A percentile compares a stretch with the other conserved stretches of the same genome.
These are phyloP conservation scores for Porcisia hertigi DNA, from an alignment of 208 protist genomes.

Conservation along the genomic window DNA sequence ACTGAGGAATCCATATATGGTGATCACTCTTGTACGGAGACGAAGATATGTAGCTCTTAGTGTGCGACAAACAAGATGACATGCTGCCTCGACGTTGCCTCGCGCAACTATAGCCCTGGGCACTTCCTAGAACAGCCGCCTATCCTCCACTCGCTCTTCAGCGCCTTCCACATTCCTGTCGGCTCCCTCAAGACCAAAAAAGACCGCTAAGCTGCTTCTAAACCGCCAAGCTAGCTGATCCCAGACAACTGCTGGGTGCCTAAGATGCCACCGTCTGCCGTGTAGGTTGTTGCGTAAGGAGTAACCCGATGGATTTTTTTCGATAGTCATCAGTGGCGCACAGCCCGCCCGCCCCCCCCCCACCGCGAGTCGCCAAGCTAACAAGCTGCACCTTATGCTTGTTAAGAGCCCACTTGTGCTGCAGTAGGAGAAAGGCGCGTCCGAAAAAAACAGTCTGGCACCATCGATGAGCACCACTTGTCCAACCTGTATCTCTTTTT, in stretches of 20 bases:
- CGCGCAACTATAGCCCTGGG: slow-evolving; percentile 56
- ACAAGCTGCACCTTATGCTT: slow-evolving; percentile 22
- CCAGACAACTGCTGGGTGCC: not conserved
- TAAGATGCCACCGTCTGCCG: not conserved
- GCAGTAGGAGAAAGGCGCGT: slow-evolving; percentile 22
- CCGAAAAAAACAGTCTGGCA: not conserved
- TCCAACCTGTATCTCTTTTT: not conserved
- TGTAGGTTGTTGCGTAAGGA: not conserved
- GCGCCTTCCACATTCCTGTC: not conserved
- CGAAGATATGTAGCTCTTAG: slow-evolving; percentile 17
- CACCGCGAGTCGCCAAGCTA: not conserved
- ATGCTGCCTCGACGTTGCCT: slow-evolving; percentile 32
- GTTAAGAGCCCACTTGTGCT: slow-evolving; percentile 19
- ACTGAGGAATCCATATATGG: not conserved
- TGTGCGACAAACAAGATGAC: slow-evolving; percentile 36
- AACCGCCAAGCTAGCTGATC: not conserved
- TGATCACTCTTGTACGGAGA: slow-evolving; percentile 5
- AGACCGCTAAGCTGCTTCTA: slow-evolving; percentile 9
- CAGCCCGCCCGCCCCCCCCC: too few species aligned
- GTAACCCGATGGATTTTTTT: slow-evolving; percentile 33
- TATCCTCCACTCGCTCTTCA: slow-evolving; percentile 38
- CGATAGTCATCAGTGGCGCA: slow-evolving; percentile 31
- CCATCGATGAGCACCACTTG: not conserved
- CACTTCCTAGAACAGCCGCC: slow-evolving; percentile 32
- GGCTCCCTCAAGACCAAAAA: slow-evolving; percentile 2